phyloP scores from a whole-genome alignment of 768 basidiomycete species.

The Suillus tomentosus region DNA sequence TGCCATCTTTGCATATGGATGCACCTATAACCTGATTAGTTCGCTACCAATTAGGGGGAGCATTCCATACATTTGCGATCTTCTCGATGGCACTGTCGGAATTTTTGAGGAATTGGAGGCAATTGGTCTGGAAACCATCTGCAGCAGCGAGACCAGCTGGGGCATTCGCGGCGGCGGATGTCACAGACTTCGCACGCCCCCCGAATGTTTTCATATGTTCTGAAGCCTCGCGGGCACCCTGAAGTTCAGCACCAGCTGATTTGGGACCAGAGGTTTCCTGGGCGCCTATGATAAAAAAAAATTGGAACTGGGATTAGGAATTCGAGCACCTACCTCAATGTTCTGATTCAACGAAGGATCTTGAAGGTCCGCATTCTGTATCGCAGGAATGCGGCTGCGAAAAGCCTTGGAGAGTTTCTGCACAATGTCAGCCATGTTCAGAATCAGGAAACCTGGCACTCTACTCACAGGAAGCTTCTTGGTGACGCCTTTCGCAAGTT shows the following conservation, averaged over 20 bases:
- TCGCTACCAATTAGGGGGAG: not conserved
- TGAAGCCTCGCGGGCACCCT: not conserved
- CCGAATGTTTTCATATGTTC: not conserved
- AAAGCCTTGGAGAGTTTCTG: not conserved
- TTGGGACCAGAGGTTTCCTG: not conserved
- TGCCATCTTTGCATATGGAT: conserved; percentile 13
- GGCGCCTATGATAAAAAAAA: not conserved
- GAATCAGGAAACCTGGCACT: not conserved
- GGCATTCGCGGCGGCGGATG: not conserved
- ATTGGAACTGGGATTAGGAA: not conserved
- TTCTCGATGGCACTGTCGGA: not conserved
- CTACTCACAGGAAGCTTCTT: not conserved
- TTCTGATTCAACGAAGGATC: not conserved
- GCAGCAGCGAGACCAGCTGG: not conserved
- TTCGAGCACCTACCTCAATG: not conserved
- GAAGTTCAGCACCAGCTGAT: not conserved
- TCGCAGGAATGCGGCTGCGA: not conserved
- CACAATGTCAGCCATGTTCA: not conserved
- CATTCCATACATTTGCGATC: not conserved
- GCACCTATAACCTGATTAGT: not conserved
- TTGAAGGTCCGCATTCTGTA: not conserved
- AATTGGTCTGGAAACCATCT: conserved; percentile 4
- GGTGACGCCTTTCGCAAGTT: not conserved
- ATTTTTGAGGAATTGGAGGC: conserved; percentile 6
- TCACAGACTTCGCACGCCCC: not conserved